A percentile compares a stretch with the other conserved stretches of the same genome.
phyloP scores from a whole-genome alignment of 495 filamentous ascomycete genomes.

The Penicillium manginii region DNA sequence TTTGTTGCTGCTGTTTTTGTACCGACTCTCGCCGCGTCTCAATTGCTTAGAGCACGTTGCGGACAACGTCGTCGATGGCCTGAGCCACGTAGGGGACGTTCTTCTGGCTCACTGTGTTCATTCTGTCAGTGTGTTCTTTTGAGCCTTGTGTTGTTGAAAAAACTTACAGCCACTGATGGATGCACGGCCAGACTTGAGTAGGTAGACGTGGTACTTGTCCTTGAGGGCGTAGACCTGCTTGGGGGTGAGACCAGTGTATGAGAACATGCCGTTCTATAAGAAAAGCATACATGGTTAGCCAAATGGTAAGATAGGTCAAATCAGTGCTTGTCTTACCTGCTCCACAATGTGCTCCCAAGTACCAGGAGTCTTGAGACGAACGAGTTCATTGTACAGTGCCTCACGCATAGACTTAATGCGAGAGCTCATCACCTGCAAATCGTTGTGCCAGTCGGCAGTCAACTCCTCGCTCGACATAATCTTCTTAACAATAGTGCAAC shows the following conservation, averaged over 20 bases:
- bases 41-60: conserved; percentile 41
- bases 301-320: too few relatives aligned
- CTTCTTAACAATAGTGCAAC: conserved; percentile 54
- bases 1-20: background rate
- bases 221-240: conserved; percentile 49
- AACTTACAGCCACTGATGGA: conserved; percentile 54
- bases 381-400: conserved; percentile 48
- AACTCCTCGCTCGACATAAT: conserved; percentile 46
- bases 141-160: background rate
- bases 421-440: conserved; percentile 56
- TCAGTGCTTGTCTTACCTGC: conserved; percentile 34
- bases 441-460: conserved; percentile 49
- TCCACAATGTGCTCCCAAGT: conserved; percentile 55
- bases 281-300: background rate
- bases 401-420: conserved; percentile 54
- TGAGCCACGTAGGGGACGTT: conserved; percentile 54
- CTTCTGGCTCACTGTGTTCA: conserved; percentile 53
- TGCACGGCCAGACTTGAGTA: conserved; percentile 51
- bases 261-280: conserved; percentile 56
- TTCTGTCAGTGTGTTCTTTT: conserved; percentile 2
- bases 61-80: conserved; percentile 50
- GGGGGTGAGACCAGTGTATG: conserved; percentile 51
- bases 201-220: conserved; percentile 54
- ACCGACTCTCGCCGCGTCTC: background rate
- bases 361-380: conserved; percentile 48